Conservation (phyloP, 2,329 filamentous ascomycete genomes). For the Nothophaeocryptopus gaeumannii region DNA sequence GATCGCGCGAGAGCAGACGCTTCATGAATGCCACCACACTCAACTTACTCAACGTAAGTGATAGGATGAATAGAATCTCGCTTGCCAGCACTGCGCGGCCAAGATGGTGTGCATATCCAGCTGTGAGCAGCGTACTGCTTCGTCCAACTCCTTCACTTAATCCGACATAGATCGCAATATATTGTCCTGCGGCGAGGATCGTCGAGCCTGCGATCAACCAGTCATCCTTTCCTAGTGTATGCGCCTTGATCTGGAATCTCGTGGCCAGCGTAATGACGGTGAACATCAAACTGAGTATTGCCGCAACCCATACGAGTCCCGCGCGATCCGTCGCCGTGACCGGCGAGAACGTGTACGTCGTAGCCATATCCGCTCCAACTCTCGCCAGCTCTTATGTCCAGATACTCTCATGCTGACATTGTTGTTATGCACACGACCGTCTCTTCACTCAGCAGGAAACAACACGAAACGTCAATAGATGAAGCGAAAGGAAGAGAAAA, state of each 20-base stretch:
- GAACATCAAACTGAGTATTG: conserved; percentile 29
- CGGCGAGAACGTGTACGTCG: conserved; percentile 18
- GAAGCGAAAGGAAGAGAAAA: background rate
- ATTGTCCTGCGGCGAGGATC: conserved; percentile 23
- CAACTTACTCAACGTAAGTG: conserved; percentile 29
- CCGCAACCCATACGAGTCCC: conserved; percentile 28
- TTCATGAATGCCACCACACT: conserved; percentile 34
- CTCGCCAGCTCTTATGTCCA: background rate
- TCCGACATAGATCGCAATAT: conserved; percentile 25
- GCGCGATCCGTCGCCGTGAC: conserved; percentile 17
- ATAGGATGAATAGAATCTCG: conserved; percentile 28
- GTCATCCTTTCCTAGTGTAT: conserved; percentile 30
- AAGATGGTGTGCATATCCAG: conserved; percentile 10
- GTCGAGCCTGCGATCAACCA: conserved; percentile 26
- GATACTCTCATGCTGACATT: background rate
- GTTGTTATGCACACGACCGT: background rate
- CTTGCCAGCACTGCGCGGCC: conserved; percentile 26
- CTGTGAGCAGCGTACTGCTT: conserved; percentile 17
- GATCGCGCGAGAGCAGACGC: conserved; percentile 31
- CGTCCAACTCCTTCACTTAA: conserved; percentile 20
- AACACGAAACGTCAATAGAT: background rate
- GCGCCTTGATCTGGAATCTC: conserved; percentile 27
- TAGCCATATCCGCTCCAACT: conserved; percentile 1
- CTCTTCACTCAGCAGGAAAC: background rate
- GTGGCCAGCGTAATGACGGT: conserved; percentile 27